Evolutionary conservation across 441 rosid genomes (phyloP), one percentile per base, ranked within the genome.

Genomic region (Populus hybrid): DNA sequence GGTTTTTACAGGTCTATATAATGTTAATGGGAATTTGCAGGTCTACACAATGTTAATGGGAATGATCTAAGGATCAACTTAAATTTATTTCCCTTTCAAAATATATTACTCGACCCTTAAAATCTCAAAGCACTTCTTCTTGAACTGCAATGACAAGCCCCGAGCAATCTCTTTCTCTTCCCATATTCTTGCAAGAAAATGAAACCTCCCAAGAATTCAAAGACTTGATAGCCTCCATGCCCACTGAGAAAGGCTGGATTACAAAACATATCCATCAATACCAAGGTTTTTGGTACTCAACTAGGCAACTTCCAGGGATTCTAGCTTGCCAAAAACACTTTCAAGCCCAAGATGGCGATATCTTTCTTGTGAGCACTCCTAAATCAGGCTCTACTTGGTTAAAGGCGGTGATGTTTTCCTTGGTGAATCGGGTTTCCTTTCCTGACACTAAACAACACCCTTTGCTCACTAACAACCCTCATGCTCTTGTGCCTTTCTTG

Each of bases 371-470:
- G 40, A 86, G 91, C 64, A 79, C 77, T 66, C 92, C 93, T 1
- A 93, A 93, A 77, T 82, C 88, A 50, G 94, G 97, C 78, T 89
- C 93, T 68, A 89, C 93, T 9, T 89, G 97, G 94, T 73, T 92
- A 7, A 87, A 91, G 67, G 88, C 93, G 72, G 64, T 93, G 31
- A 40, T 83, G 21, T 92, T 89, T 66, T 86, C 92, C 23, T 74
- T 85, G 26, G 12, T 88, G 23, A 85, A 91, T 63, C 79, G 91
- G 8, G 33, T n/a, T 7, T 68, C 24, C 70, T 80, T 76, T 31
- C 79, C 82, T 18, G 31, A 84, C 64, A 53, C 79, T 9, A 69
- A 69, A 64, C 53, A 73, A 36, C 92, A 90, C 78, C 95, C 93
- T 75, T 81, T 93, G 74, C 83, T 88, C 28, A 73, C 78, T 2